These are phyloP conservation scores for Bruguiera gymnorhiza DNA, from an alignment of 345 rosid species.

Conservation along the genomic window DNA sequence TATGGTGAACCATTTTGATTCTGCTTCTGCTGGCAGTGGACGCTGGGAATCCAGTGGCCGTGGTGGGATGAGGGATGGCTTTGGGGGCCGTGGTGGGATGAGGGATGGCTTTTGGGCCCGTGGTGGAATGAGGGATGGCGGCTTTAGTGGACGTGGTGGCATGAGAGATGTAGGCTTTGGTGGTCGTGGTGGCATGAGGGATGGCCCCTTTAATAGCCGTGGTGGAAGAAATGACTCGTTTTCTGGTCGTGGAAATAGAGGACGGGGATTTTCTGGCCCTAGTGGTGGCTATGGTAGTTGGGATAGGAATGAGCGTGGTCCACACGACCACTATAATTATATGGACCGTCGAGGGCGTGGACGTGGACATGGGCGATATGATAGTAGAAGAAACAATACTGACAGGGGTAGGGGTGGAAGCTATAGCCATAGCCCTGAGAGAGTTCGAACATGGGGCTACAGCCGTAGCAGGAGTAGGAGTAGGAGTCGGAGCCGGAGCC, in stretches of 20 bases:
- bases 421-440: constrained; percentile 71
- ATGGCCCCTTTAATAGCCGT: constrained; percentile 45
- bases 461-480: constrained; percentile 49
- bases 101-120: constrained; percentile 33
- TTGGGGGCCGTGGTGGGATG: constrained; percentile 26
- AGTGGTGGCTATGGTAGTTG: constrained; percentile 39
- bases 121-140: constrained; percentile 73
- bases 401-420: constrained; percentile 59
- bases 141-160: constrained; percentile 34
- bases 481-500: constrained; percentile 48
- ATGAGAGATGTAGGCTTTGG: constrained; percentile 36
- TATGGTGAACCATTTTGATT: constrained; percentile 65
- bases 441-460: constrained; percentile 49
- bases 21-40: constrained; percentile 24
- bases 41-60: constrained; percentile 27
- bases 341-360: constrained; percentile 71
- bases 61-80: constrained; percentile 26
- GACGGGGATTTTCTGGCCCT: constrained; percentile 67
- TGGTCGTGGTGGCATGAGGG: constrained; percentile 46
- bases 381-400: constrained; percentile 55
- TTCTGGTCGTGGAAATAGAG: constrained; percentile 59
- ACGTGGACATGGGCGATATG: constrained; percentile 71
- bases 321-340: constrained; percentile 52
- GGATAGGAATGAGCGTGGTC: constrained; percentile 55
- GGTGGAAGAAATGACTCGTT: constrained; percentile 52